Conservation (phyloP, 2,329 filamentous ascomycete genomes). For the Aspergillus sp. region DNA sequence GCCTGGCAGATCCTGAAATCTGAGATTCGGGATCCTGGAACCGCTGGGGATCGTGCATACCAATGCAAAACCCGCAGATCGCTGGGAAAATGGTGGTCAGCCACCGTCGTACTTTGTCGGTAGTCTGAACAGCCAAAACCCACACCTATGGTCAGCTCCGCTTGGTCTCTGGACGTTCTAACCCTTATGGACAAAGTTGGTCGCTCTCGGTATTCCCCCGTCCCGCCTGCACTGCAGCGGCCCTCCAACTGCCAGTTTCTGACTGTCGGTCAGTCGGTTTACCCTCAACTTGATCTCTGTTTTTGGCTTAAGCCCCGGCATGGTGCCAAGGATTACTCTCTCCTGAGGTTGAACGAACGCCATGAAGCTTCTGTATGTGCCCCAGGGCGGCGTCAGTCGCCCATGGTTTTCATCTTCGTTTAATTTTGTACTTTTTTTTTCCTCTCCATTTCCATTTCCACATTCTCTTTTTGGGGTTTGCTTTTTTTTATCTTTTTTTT, state of each 20-base stretch:
- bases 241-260: slow-evolving; percentile 4
- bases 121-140: slow-evolving; percentile 3
- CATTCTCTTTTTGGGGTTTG: too few relatives aligned
- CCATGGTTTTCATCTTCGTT: background rate
- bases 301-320: background rate
- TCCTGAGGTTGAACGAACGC: background rate
- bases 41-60: slow-evolving; percentile 5
- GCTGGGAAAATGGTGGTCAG: background rate
- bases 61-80: slow-evolving; percentile 5
- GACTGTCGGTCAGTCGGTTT: slow-evolving; percentile 2
- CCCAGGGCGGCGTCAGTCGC: background rate
- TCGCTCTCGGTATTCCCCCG: slow-evolving; percentile 4
- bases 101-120: background rate
- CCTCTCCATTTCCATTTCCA: background rate
- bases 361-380: background rate
- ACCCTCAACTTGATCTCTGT: background rate
- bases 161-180: background rate
- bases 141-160: slow-evolving; percentile 6
- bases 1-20: background rate
- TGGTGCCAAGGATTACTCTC: background rate
- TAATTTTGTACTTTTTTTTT: background rate
- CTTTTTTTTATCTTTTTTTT: background rate
- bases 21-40: slow-evolving; percentile 2
- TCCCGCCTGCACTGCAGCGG: background rate
- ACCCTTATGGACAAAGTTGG: slow-evolving; percentile 5